phyloP scores from a whole-genome alignment of 1,139 yeast genomes.

The Sugiyamaella pinicola region DNA sequence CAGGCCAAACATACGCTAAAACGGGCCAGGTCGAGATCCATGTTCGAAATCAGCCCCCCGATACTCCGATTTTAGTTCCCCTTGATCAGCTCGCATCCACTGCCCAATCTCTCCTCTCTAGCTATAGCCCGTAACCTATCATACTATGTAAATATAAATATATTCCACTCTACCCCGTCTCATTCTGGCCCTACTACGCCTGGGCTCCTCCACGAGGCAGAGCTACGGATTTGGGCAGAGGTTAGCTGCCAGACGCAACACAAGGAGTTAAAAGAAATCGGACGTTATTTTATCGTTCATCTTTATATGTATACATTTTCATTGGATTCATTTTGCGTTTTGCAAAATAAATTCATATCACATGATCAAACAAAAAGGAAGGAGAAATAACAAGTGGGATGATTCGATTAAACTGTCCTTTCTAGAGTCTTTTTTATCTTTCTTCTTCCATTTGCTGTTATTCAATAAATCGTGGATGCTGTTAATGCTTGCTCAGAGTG shows the following conservation, averaged over 20 bases:
- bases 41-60: slow-evolving; percentile 8
- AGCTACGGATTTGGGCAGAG: background rate
- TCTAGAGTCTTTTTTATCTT: background rate
- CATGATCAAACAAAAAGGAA: slow-evolving; percentile 16
- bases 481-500: slow-evolving; percentile 22
- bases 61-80: background rate
- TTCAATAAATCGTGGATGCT: slow-evolving; percentile 20
- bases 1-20: slow-evolving; percentile 38
- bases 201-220: background rate
- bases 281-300: slow-evolving; percentile 17
- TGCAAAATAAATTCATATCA: slow-evolving; percentile 19
- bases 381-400: background rate
- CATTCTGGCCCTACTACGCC: background rate
- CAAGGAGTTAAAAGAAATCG: background rate
- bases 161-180: too few relatives aligned
- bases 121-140: background rate
- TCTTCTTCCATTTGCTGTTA: slow-evolving; percentile 8
- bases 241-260: background rate
- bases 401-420: too few relatives aligned
- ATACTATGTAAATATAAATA: background rate
- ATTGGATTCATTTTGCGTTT: slow-evolving; percentile 16
- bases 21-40: slow-evolving; percentile 40
- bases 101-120: background rate
- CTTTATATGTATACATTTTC: slow-evolving; percentile 14
- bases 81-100: slow-evolving; percentile 18